Base-by-base conservation (phyloP, 2,329 filamentous ascomycete genomes). In the Sarocladium brachiariae region DNA sequence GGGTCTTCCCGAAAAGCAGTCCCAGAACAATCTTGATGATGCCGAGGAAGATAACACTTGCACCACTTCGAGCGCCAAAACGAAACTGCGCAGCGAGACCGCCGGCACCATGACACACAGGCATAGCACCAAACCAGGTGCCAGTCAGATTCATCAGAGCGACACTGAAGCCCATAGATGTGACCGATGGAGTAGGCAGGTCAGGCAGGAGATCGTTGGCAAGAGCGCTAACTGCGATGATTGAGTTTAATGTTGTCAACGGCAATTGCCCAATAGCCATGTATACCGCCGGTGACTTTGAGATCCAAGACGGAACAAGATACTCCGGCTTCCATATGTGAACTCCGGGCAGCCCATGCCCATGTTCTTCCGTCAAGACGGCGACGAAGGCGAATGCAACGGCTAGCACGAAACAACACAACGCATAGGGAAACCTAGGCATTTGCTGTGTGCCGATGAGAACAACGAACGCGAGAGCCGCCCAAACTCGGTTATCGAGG, bases 91-190 rank as follows among this genome's bases (percentile, higher is more conserved):
- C 93, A 4, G 93, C 93, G 0, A 97, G 73, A 0, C 92, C 92
- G 2, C 92, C 92, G 1, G 89, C 89, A 4, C 92, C 92, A 63
- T 97, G 93, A 62, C 93, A 97, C 3, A 93, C 83, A 2, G 92
- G 93, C 93, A 96, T 97, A 4, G 86, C 87, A 45, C 91, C 91
- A 60, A 96, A 95, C 87, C 89, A 95, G 60, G 88, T 91, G 14
- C 87, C 86, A 1, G 86, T 65, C 3, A 96, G 71, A 63, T 97
- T 97, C 81, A 96, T 95, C 2, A 74, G 60, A 0, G 85, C 84
- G 3, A 97, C 88, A 50, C 89, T 95, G 53, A 91, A 65, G 1
- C 91, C 92, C 25, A 97, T 74, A 1, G 83, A 75, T 0, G 89
- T 92, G 5, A 89, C 84, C 0, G 81, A 81, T 0, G 89, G 89